Conservation (phyloP, 129 eudicot genomes). For the Glebionis coronaria region DNA sequence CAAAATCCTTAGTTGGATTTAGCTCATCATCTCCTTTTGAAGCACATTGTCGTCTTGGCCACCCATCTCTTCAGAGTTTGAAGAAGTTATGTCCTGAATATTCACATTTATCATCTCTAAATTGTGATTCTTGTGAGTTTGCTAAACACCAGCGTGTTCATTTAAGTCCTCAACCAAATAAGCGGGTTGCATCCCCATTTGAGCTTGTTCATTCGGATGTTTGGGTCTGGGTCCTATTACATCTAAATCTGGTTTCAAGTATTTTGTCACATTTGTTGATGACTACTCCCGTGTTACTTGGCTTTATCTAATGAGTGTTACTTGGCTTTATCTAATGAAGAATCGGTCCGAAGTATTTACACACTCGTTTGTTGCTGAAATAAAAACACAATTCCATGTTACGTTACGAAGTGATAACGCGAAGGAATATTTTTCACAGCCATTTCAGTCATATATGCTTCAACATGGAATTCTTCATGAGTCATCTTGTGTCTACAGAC, state of each 20-base stretch:
- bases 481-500: background rate
- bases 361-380: background rate
- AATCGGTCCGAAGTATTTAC: background rate
- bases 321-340: background rate
- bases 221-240: background rate
- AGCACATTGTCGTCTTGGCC: background rate
- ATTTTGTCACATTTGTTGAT: background rate
- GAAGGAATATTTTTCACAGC: background rate
- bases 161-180: background rate
- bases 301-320: background rate
- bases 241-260: background rate
- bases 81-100: no score
- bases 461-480: background rate
- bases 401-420: background rate
- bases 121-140: no score
- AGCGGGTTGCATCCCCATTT: background rate
- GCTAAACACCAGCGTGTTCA: background rate
- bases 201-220: background rate
- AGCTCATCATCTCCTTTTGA: no score
- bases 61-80: background rate
- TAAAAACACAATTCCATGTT: background rate
- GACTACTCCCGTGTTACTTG: background rate
- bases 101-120: no score
- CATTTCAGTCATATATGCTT: background rate
- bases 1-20: background rate